Evolutionary conservation across 1,284 basidiomycete genomes (phyloP).

Genomic region (Volvariella volvacea): DNA sequence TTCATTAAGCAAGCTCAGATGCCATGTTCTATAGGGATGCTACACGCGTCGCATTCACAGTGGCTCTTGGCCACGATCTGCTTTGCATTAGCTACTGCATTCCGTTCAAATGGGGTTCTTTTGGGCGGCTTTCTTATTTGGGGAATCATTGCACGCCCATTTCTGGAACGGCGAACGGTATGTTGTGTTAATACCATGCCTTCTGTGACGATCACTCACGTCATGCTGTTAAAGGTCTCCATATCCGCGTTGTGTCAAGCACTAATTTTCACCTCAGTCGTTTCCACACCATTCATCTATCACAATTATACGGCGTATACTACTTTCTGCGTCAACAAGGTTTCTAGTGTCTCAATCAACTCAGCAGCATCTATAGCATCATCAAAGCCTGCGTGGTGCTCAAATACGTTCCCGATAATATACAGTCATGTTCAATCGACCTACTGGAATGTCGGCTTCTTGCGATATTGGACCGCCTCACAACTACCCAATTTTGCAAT

Average conservation of each 20-base stretch:
- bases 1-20: not conserved
- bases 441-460: slow-evolving; percentile 87
- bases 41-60: slow-evolving; percentile 40
- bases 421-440: slow-evolving; percentile 80
- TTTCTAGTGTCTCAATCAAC: slow-evolving; percentile 3
- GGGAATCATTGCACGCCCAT: slow-evolving; percentile 52
- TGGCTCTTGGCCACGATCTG: slow-evolving; percentile 50
- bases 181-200: not conserved
- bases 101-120: slow-evolving; percentile 82
- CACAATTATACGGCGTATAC: slow-evolving; percentile 67
- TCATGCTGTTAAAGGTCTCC: slow-evolving; percentile 23
- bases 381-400: slow-evolving; percentile 57
- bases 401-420: slow-evolving; percentile 50
- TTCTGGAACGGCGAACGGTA: slow-evolving; percentile 31
- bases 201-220: not conserved
- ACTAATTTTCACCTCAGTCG: slow-evolving; percentile 33
- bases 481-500: slow-evolving; percentile 90
- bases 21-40: slow-evolving; percentile 44
- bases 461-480: slow-evolving; percentile 79
- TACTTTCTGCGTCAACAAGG: slow-evolving; percentile 54
- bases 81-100: slow-evolving; percentile 62
- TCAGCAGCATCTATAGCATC: no score
- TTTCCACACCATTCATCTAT: slow-evolving; percentile 59
- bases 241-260: slow-evolving; percentile 25
- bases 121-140: slow-evolving; percentile 72